These are phyloP conservation scores for Trypanosoma theileri DNA, from an alignment of 208 protist species.

Conservation along the genomic window DNA sequence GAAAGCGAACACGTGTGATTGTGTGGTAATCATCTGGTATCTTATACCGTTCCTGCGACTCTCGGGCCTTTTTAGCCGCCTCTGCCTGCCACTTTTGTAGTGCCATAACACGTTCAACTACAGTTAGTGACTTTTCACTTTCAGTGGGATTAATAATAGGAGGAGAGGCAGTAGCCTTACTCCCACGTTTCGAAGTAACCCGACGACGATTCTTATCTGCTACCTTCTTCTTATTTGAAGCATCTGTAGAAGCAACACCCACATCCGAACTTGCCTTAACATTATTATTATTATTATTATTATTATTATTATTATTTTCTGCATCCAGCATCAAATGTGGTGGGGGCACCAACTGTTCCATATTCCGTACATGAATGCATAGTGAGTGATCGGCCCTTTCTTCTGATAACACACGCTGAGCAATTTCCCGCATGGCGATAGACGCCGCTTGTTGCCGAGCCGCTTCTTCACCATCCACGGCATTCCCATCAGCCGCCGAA, in stretches of 20 bases:
- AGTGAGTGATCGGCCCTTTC: constrained; percentile 64
- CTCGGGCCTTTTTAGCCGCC: constrained; percentile 34
- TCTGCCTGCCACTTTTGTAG: constrained; percentile 62
- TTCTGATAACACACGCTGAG: constrained; percentile 62
- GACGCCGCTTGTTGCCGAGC: background rate
- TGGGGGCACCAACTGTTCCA: constrained; percentile 79
- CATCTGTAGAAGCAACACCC: background rate
- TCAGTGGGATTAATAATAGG: background rate
- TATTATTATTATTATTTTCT: constrained; percentile 13
- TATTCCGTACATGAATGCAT: constrained; percentile 79
- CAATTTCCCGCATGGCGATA: constrained; percentile 29
- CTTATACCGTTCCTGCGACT: constrained; percentile 46
- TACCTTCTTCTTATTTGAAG: background rate
- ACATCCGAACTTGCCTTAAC: background rate
- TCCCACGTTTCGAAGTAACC: background rate
- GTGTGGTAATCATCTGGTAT: constrained; percentile 59
- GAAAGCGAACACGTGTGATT: constrained; percentile 76
- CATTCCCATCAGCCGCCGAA: background rate
- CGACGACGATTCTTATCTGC: background rate
- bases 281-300: background rate
- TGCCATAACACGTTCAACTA: constrained; percentile 55
- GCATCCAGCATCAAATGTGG: constrained; percentile 38
- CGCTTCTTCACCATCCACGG: background rate
- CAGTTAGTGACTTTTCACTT: constrained; percentile 19
- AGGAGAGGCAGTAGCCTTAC: background rate